Evolutionary conservation across 2,329 filamentous ascomycete genomes (phyloP).

Genomic region (Pseudocercospora musae): DNA sequence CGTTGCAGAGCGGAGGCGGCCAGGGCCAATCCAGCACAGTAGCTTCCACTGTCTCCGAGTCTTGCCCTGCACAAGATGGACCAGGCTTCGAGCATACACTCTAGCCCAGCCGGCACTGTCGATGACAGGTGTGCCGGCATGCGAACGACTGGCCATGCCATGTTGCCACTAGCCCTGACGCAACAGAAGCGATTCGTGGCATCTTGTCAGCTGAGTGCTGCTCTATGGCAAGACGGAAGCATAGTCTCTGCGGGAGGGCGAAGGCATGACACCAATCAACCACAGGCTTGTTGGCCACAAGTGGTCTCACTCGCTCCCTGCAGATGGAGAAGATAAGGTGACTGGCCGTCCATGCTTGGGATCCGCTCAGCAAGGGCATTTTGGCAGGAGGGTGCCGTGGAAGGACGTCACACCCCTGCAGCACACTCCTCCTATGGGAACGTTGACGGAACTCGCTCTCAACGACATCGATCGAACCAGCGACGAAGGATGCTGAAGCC

Average conservation of each 20-base stretch:
- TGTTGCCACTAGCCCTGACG: slow-evolving; percentile 43
- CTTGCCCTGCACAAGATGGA: slow-evolving; percentile 37
- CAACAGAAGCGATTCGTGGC: slow-evolving; percentile 42
- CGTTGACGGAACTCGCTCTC: slow-evolving; percentile 5
- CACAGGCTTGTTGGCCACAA: slow-evolving; percentile 10
- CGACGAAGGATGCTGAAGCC: slow-evolving; percentile 5
- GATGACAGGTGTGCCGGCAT: slow-evolving; percentile 35
- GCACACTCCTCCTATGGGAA: slow-evolving; percentile 4
- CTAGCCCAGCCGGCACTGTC: slow-evolving; percentile 23
- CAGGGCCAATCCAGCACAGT: slow-evolving; percentile 36
- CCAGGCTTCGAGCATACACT: slow-evolving; percentile 35
- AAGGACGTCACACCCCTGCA: slow-evolving; percentile 10
- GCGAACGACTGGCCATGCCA: slow-evolving; percentile 42
- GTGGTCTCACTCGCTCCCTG: slow-evolving; percentile 33
- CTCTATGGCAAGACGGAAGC: slow-evolving; percentile 32
- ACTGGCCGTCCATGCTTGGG: slow-evolving; percentile 41
- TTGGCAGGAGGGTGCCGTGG: slow-evolving; percentile 1
- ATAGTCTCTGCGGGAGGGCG: slow-evolving; percentile 9
- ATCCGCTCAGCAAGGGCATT: slow-evolving; percentile 16
- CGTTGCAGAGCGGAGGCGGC: slow-evolving; percentile 53
- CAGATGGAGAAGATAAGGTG: slow-evolving; percentile 47
- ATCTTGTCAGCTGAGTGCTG: slow-evolving; percentile 37
- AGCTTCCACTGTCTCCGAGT: slow-evolving; percentile 18
- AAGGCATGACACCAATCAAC: slow-evolving; percentile 19
- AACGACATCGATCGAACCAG: slow-evolving; percentile 14